Percentiles rank a stretch among this genome's conserved stretches.
Conservation (phyloP, 2,329 filamentous ascomycete species). For the Pestalotiopsis sp. region DNA sequence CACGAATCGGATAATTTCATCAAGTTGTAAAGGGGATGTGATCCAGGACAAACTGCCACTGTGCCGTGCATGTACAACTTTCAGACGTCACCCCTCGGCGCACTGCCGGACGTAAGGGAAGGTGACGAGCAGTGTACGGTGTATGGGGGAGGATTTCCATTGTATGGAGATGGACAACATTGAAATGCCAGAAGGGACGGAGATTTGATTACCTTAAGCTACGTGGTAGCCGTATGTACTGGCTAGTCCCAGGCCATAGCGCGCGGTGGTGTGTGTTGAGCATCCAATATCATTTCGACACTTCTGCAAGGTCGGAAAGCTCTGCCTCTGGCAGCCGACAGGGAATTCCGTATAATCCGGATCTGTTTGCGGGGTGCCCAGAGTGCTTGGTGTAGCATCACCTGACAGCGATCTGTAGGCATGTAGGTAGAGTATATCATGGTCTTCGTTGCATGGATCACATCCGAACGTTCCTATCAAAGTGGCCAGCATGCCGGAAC, state of each 20-base stretch:
- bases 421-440: neutral
- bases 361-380: neutral
- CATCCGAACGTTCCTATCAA: neutral
- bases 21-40: neutral
- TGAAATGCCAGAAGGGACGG: neutral
- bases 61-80: neutral
- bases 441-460: neutral
- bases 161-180: neutral
- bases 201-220: neutral
- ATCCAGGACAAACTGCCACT: neutral
- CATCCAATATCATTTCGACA: neutral
- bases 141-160: neutral
- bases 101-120: neutral
- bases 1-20: constrained; percentile 6
- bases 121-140: neutral
- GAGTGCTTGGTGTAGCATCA: neutral
- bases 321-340: neutral
- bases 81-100: neutral
- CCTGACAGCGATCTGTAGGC: neutral
- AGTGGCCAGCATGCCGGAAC: neutral
- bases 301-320: neutral
- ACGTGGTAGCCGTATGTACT: neutral
- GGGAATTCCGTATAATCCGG: neutral
- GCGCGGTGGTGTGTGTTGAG: neutral
- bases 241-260: neutral